These are phyloP conservation scores for Bipolaris oryzae DNA, from an alignment of 2,329 filamentous ascomycete species.

Conservation along the genomic window DNA sequence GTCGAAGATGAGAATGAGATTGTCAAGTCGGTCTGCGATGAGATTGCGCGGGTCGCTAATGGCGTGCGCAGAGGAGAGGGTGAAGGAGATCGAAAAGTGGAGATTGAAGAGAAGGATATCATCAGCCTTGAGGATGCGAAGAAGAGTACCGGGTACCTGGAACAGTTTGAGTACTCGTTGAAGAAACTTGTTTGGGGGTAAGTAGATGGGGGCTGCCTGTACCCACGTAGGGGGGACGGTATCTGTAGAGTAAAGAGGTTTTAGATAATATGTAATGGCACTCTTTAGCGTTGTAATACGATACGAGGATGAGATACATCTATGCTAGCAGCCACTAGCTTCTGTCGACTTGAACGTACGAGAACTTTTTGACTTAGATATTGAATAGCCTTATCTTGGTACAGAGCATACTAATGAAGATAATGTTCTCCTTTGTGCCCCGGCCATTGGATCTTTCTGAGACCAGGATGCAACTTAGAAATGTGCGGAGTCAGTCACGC, in stretches of 20 bases:
- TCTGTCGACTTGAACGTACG: neutral
- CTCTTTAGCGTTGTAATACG: neutral
- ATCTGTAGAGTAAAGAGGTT: neutral
- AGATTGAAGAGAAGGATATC: constrained; percentile 69
- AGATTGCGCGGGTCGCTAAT: constrained; percentile 73
- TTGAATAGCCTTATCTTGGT: too few relatives aligned
- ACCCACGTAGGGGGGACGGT: neutral
- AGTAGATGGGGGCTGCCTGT: neutral
- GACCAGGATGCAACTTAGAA: too few relatives aligned
- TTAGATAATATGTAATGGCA: neutral
- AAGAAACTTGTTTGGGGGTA: constrained; percentile 89
- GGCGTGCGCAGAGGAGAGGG: constrained; percentile 54
- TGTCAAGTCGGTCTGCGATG: constrained; percentile 71
- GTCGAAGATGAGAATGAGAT: constrained; percentile 58
- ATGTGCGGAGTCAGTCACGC: too few relatives aligned
- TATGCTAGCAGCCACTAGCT: neutral
- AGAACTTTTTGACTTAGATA: too few relatives aligned
- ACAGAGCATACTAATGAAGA: too few relatives aligned
- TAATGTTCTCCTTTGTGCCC: too few relatives aligned
- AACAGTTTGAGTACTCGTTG: constrained; percentile 85
- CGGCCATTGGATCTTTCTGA: too few relatives aligned
- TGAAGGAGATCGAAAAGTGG: constrained; percentile 36
- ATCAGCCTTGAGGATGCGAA: constrained; percentile 84
- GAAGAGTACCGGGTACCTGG: constrained; percentile 82
- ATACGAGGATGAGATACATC: neutral